phyloP scores from a whole-genome alignment of 23 red algal species.

The Agarophyton chilense region DNA sequence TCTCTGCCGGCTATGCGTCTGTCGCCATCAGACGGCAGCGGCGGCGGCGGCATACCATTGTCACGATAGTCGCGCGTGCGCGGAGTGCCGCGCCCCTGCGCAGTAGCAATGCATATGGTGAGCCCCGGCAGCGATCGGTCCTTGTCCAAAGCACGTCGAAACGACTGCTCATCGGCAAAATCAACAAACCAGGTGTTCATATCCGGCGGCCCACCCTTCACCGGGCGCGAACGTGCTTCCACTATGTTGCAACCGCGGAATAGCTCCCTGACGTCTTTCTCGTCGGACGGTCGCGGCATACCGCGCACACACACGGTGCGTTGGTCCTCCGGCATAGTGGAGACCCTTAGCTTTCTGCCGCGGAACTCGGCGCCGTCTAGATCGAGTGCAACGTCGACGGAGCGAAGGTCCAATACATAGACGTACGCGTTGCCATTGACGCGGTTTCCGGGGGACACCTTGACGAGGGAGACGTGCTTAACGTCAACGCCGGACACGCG shows the following conservation, averaged over 20 bases:
- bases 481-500: constrained; percentile 58
- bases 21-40: background rate
- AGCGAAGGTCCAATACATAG: constrained; percentile 29
- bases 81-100: constrained; percentile 36
- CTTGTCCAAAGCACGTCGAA: constrained; percentile 46
- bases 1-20: background rate
- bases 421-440: constrained; percentile 65
- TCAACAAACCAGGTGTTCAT: constrained; percentile 74
- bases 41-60: background rate
- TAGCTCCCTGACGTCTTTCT: constrained; percentile 32
- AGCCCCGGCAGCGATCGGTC: constrained; percentile 52
- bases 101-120: constrained; percentile 73
- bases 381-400: constrained; percentile 56
- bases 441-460: constrained; percentile 49
- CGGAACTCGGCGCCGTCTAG: constrained; percentile 42
- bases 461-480: constrained; percentile 38
- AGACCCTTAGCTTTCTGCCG: constrained; percentile 53
- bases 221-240: constrained; percentile 32
- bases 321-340: constrained; percentile 52
- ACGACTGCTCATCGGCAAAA: constrained; percentile 55
- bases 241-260: constrained; percentile 62
- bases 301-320: constrained; percentile 65
- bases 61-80: background rate
- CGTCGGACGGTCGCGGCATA: constrained; percentile 18
- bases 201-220: constrained; percentile 57